phyloP scores from a whole-genome alignment of 176 grass and related monocot genomes.

The Thalia dealbata region DNA sequence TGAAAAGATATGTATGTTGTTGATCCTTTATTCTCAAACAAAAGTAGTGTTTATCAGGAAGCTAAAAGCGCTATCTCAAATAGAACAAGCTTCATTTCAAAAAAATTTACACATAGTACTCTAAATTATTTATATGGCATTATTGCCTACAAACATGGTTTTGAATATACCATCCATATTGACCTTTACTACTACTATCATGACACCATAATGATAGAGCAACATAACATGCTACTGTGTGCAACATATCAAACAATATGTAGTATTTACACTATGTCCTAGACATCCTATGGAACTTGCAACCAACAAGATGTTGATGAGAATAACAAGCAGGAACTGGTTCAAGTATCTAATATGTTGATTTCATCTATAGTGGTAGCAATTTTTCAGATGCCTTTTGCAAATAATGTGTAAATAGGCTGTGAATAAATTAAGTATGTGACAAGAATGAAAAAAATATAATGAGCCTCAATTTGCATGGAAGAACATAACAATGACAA shows the following conservation, averaged over 20 bases:
- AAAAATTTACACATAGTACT: neutral
- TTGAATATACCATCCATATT: neutral
- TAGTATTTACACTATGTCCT: too few species aligned
- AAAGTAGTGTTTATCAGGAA: neutral
- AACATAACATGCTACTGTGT: neutral
- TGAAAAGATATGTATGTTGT: neutral
- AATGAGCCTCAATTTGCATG: neutral
- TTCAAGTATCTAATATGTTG: too few species aligned
- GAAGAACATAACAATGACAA: neutral
- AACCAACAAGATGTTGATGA: too few species aligned
- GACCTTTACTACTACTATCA: neutral
- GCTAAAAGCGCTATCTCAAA: neutral
- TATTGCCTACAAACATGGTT: neutral
- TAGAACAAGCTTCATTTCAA: neutral
- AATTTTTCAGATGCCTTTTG: neutral
- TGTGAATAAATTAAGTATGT: neutral
- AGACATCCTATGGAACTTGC: too few species aligned
- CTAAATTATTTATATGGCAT: neutral
- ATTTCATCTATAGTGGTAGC: neutral
- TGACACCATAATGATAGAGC: neutral
- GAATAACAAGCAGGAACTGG: too few species aligned
- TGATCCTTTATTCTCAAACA: neutral
- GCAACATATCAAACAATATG: neutral
- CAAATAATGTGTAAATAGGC: neutral
- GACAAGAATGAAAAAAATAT: neutral